Conservation (phyloP, 164 flowering plant genomes). For the Vitis rotundifolia region DNA sequence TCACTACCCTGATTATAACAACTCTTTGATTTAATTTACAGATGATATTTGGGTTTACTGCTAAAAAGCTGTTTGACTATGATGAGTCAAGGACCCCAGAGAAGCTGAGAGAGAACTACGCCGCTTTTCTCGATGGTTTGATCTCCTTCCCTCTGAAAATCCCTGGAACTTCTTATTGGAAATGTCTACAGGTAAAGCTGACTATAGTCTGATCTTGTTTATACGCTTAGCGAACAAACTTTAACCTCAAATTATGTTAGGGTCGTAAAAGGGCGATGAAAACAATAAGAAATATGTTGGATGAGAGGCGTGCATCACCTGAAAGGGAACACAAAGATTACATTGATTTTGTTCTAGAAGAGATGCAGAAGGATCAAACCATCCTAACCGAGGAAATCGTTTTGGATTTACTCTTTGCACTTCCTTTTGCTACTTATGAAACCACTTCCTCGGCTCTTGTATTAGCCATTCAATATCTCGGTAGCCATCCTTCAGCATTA, state of each 20-base stretch:
- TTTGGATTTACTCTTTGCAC: slow-evolving; percentile 66
- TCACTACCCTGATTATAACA: too few species aligned
- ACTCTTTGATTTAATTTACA: slow-evolving; percentile 18
- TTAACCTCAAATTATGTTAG: slow-evolving; percentile 26
- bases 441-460: slow-evolving; percentile 65
- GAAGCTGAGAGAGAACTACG: slow-evolving; percentile 57
- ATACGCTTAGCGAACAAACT: too few species aligned
- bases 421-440: slow-evolving; percentile 74
- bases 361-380: slow-evolving; percentile 53
- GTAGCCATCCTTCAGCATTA: slow-evolving; percentile 66
- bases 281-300: slow-evolving; percentile 62
- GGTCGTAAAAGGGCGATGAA: slow-evolving; percentile 87
- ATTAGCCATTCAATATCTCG: slow-evolving; percentile 49
- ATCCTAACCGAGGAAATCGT: slow-evolving; percentile 60
- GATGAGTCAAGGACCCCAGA: slow-evolving; percentile 52
- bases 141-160: slow-evolving; percentile 76
- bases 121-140: slow-evolving; percentile 58
- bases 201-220: too few species aligned
- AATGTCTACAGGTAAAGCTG: slow-evolving; percentile 57
- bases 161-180: slow-evolving; percentile 72
- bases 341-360: slow-evolving; percentile 64
- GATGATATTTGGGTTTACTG: slow-evolving; percentile 72
- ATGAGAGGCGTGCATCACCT: slow-evolving; percentile 60
- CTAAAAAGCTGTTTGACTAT: slow-evolving; percentile 61
- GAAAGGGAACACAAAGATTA: slow-evolving; percentile 56